Base-by-base conservation (phyloP, 306 rosid species). In the Cucumis cinereus region DNA sequence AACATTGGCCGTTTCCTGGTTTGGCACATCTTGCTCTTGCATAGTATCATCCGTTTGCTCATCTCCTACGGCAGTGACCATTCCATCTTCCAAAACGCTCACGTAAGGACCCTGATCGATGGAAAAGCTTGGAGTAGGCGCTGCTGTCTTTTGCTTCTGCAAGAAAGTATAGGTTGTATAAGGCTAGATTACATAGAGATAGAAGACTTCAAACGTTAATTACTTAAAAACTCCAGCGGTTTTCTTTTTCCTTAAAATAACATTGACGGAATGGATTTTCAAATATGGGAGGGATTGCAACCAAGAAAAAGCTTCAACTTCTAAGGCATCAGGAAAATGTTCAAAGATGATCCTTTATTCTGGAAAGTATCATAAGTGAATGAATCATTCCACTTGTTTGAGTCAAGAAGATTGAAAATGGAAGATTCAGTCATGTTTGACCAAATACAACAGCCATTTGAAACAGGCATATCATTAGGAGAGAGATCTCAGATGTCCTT, bases 91-190 rank as follows among this genome's bases (percentile, higher is more conserved):
- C 9, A 87, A 63, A 24, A 91, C 78, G 54, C 89, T 90, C 49
- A 94, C 86, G 40, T 85, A 94, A 26, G 99, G 99, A 26, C 96
- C 97, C 68, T 87, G 95, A 82, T 94, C 96, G 20, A 94, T 89
- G 35, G 90, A 73, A 16, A 88, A 74, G 50, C 79, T 83, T 82
- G 26, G 70, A 83, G 71, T 71, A 30, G 61, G 80, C 4, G 54
- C 14, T 12, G 61, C 4, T 33, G 88, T 19, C 63, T 79, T 84
- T 84, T 71, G 87, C 81, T 85, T 74, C 81, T 72, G 80, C 77
- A 76, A 72, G 77, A 57, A 83, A 53, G 81, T 14, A 77, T 17
- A 49, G 13, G 14, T 7, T 12, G 53, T 17, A 45, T n/a, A 55
- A 61, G n/a, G 22, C 43, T 22, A 75, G 5, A 52, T 47, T 20